Evolutionary conservation across 768 basidiomycete species (phyloP).

Genomic region (Xerocomellus chrysenteron): DNA sequence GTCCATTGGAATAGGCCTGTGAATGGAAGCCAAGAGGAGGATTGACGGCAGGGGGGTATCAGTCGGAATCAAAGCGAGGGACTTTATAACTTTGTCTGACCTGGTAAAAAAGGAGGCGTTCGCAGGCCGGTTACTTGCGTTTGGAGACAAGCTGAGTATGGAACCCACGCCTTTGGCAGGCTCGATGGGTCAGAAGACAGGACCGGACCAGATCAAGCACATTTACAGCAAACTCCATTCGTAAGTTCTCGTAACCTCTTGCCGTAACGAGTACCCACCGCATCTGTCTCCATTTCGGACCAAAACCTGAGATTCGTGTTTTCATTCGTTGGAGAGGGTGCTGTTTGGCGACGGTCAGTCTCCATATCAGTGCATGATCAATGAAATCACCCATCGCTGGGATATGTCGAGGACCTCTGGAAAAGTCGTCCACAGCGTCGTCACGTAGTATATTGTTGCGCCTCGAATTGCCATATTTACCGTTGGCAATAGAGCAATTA

Average conservation of each 20-base stretch:
- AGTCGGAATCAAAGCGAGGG: constrained; percentile 8
- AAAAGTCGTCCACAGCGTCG: neutral
- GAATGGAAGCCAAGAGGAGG: constrained; percentile 10
- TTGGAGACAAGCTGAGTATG: constrained; percentile 25
- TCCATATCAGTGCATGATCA: constrained; percentile 24
- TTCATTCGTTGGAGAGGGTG: constrained; percentile 12
- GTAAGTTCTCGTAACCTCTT: constrained; percentile 26
- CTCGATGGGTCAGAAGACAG: constrained; percentile 30
- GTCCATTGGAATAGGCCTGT: constrained; percentile 11
- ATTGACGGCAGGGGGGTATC: constrained; percentile 23
- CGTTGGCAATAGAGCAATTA: neutral
- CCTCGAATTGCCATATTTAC: constrained; percentile 2
- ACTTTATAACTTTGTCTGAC: constrained; percentile 34
- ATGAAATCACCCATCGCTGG: constrained; percentile 28
- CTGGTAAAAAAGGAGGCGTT: constrained; percentile 18
- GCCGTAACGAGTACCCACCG: constrained; percentile 31
- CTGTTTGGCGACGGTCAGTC: constrained; percentile 3
- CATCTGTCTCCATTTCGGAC: constrained; percentile 26
- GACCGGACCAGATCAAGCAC: constrained; percentile 26
- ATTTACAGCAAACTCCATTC: constrained; percentile 30
- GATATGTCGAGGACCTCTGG: neutral
- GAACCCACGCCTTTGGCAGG: constrained; percentile 34
- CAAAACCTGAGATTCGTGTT: constrained; percentile 21
- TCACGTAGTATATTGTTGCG: neutral
- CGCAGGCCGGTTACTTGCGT: constrained; percentile 16